Evolutionary conservation across 768 basidiomycete genomes (phyloP), one percentile per base, ranked within the genome.

Genomic region (Coprinopsis strossmayeri): DNA sequence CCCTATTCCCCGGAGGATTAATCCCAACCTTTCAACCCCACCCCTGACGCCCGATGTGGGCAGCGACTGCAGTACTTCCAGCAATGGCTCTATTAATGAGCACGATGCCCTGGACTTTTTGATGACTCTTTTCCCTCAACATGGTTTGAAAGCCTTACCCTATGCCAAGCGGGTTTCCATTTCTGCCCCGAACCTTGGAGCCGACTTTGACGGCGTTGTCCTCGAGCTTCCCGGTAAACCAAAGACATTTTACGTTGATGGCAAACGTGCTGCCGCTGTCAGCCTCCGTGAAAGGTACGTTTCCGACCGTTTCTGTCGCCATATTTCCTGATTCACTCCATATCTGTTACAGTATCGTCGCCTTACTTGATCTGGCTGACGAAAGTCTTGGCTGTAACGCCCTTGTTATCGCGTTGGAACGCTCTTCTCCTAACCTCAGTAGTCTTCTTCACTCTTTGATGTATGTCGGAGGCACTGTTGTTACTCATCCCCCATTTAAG

Each of bases 391-490:
- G 75, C 57, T 91, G 90, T 64, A 77, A 77, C 34, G 81, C 84
- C 15, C 75, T 94, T 35, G 76, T 92, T 52, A 90, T 94, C 55
- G 84, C 77, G 30, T 70, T 94, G 48, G 87, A 90, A 64, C 79
- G 84, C 56, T 73, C 81, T 0, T 85, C 82, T 34, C 77, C 80
- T 15, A 77, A 76, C 47, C 73, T 93, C 47, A 78, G 84, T 56
- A 79, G 81, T 58, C 70, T 92, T 49, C 71, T 94, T 30, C 92
- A 94, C 61, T 86, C 91, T 43, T 74, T 94, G 53, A 89, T 94
- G 87, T 94, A 94, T 66, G 87, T 93, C 45, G 91, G 91, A 53
- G 91, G 88, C 48, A 79, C 76, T 43, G 84, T 94, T 46, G 82
- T 94, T 45, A 87, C 89, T 46, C 84, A 81, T 61, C 86, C 87